A percentile compares a stretch with the other conserved stretches of the same genome.
Evolutionary conservation across 805 yeast species (phyloP).

Genomic region (Hanseniaspora opuntiae): DNA sequence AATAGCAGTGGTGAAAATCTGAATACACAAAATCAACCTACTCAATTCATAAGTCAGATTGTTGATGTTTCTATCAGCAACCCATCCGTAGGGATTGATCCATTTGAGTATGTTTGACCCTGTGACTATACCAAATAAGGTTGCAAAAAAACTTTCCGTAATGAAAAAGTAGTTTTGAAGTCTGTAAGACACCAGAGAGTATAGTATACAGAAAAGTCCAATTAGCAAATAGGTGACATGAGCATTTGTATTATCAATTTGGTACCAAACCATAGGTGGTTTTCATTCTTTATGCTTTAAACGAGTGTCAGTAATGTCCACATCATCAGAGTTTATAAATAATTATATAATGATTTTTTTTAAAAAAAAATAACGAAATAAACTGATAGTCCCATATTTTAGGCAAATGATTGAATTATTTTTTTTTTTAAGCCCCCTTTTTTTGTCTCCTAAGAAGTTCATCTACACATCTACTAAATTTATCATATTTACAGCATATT

Average conservation of each 20-base stretch:
- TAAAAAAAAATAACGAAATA: not conserved
- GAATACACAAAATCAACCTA: conserved; percentile 69
- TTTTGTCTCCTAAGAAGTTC: too few relatives aligned
- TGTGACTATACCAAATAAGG: conserved; percentile 68
- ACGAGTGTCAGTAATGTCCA: too few relatives aligned
- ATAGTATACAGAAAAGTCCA: conserved; percentile 67
- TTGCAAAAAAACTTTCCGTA: conserved; percentile 84
- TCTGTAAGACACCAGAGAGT: conserved; percentile 66
- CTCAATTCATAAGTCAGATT: conserved; percentile 69
- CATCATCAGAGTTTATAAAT: too few relatives aligned
- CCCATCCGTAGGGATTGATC: conserved; percentile 78
- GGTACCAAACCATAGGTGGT: conserved; percentile 23
- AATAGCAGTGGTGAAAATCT: conserved; percentile 86
- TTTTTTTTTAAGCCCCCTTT: too few relatives aligned
- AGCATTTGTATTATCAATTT: conserved; percentile 37
- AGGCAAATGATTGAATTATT: too few relatives aligned
- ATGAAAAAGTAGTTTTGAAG: conserved; percentile 72
- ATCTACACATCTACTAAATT: too few relatives aligned
- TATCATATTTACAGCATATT: too few relatives aligned
- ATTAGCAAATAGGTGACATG: conserved; percentile 80
- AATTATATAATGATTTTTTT: too few relatives aligned
- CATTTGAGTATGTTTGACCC: conserved; percentile 79
- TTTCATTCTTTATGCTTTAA: not conserved
- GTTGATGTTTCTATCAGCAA: conserved; percentile 44
- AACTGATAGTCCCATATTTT: too few relatives aligned